Evolutionary conservation across 2,329 filamentous ascomycete genomes (phyloP), one percentile per base, ranked within the genome.

Genomic region (Botrytis medusae): DNA sequence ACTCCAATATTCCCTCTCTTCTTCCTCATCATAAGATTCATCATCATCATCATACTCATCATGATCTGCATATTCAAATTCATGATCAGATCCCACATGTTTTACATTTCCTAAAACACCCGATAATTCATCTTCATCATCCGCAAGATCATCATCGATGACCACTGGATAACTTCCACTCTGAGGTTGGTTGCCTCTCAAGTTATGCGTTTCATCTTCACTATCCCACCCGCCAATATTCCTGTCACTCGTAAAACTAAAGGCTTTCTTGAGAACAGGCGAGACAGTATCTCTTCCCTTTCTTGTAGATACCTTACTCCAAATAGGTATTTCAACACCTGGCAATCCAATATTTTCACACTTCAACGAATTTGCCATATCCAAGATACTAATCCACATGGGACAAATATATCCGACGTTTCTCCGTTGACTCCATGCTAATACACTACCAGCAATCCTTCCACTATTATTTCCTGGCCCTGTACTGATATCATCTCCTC

Each of bases 401-500:
- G 95, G 95, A 75, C 94, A 96, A 75, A 98, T 96, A 81, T 97
- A 98, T 0, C 94, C 94, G 8, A 94, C 91, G 60, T 89, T 89
- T 79, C 93, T 95, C 75, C 91, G 89, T 75, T 90, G 88, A 77
- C 92, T 95, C 90, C 92, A 97, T 0, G 95, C 95, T 20, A 98
- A 86, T 0, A 98, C 93, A 79, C 98, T 95, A 0, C 95, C 95
- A 77, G 93, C 96, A 4, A 98, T 89, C 54, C 90, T 88, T 1
- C 94, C 94, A n/a, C 90, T 86, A 9, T 87, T 54, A 59, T 68
- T 68, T 25, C 69, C 59, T n/a, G 98, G 90, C 6, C 98, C 89
- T 95, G 95, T 98, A 0, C 95, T 95, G 6, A 95, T 95, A 10
- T 92, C 95, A 81, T 98, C 95, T 25, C 95, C 95, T 3, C 94